Evolutionary conservation across 1,284 basidiomycete species (phyloP).

Genomic region (Puccinia brachypodii): DNA sequence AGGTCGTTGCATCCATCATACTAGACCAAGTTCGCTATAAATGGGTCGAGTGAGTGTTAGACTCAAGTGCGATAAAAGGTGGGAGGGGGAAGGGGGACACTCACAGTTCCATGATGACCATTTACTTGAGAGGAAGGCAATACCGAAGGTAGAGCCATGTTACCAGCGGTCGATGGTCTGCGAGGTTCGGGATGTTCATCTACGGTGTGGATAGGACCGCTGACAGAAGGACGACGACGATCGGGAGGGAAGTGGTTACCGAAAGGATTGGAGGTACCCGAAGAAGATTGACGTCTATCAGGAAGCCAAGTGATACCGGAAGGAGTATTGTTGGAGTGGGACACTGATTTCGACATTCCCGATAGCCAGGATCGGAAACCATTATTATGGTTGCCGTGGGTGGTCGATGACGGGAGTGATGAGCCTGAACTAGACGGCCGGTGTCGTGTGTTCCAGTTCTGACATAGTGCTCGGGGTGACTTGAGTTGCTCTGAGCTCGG

Average conservation of each 20-base stretch:
- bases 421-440: not conserved
- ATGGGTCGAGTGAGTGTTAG: not conserved
- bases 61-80: not conserved
- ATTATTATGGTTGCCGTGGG: not conserved
- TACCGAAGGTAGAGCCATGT: not conserved
- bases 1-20: slow-evolving; percentile 5
- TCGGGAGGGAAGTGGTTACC: not conserved
- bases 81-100: not conserved
- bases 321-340: not conserved
- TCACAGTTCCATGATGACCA: not conserved
- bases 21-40: slow-evolving; percentile 25
- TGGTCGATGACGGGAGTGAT: not conserved
- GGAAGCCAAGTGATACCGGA: not conserved
- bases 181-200: not conserved
- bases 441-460: not conserved
- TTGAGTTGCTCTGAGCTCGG: slow-evolving; percentile 20
- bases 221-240: not conserved
- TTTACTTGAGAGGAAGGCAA: not conserved
- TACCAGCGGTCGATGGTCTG: not conserved
- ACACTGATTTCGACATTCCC: slow-evolving; percentile 14
- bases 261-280: not conserved
- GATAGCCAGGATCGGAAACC: slow-evolving; percentile 42
- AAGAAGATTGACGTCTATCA: not conserved
- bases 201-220: not conserved
- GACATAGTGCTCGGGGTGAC: not conserved